phyloP scores from a whole-genome alignment of 2,329 filamentous ascomycete species.

The Fusarium circinatum region DNA sequence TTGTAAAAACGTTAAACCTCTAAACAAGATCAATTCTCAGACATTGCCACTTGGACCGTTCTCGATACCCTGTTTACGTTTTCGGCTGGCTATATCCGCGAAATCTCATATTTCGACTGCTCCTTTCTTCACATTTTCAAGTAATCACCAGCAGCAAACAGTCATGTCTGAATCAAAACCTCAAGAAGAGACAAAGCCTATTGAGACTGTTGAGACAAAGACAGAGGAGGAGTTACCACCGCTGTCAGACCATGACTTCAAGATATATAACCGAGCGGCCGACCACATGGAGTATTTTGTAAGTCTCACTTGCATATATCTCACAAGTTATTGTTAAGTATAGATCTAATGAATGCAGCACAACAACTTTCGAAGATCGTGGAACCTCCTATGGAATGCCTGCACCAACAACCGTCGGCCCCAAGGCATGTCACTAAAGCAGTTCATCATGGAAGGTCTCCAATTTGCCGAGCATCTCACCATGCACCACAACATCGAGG shows the following conservation, averaged over 20 bases:
- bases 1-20: conserved; percentile 1
- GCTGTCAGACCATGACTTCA: conserved; percentile 73
- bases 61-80: not conserved
- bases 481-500: conserved; percentile 85
- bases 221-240: conserved; percentile 61
- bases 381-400: conserved; percentile 76
- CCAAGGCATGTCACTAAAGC: conserved; percentile 69
- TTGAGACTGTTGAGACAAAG: conserved; percentile 10
- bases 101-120: not conserved
- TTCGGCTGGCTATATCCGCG: not conserved
- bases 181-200: conserved; percentile 11
- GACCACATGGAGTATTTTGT: conserved; percentile 81
- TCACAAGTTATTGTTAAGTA: no score
- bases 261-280: conserved; percentile 76
- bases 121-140: not conserved
- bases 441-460: conserved; percentile 76
- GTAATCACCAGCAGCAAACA: conserved; percentile 13
- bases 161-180: conserved; percentile 31
- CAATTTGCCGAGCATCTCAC: conserved; percentile 77
- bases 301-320: conserved; percentile 40
- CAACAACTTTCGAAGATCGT: conserved; percentile 78
- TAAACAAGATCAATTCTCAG: conserved; percentile 2
- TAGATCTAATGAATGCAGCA: conserved; percentile 60
- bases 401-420: conserved; percentile 70
- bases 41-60: not conserved